Percentiles rank a stretch among this genome's conserved stretches.
These are phyloP conservation scores for Saposhnikovia divaricata DNA, from an alignment of 129 eudicot species.

Conservation along the genomic window DNA sequence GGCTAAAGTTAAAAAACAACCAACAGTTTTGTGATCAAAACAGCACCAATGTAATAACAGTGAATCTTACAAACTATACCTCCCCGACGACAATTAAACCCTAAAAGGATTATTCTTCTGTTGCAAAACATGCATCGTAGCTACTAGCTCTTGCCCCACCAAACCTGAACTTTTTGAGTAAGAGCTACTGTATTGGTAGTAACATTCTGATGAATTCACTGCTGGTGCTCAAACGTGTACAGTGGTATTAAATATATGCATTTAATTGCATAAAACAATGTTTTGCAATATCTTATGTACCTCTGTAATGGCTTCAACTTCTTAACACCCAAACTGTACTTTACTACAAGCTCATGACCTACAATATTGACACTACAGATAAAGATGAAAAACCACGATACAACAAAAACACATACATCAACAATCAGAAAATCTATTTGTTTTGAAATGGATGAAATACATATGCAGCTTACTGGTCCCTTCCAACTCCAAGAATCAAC, in stretches of 20 bases:
- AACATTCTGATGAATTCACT: background rate
- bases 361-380: background rate
- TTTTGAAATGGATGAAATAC: background rate
- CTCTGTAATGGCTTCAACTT: background rate
- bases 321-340: background rate
- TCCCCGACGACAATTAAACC: no score
- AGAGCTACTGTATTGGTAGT: background rate
- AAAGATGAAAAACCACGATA: background rate
- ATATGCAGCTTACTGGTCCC: slow-evolving; percentile 33
- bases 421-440: background rate
- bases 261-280: background rate
- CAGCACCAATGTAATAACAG: no score
- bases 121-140: no score
- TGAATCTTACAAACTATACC: no score
- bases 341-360: background rate
- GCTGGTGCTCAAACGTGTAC: background rate
- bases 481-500: slow-evolving; percentile 91
- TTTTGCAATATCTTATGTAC: background rate
- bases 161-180: background rate
- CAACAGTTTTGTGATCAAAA: no score
- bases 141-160: background rate
- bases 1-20: no score
- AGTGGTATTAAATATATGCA: background rate
- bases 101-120: no score
- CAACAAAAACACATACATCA: background rate